Percentiles rank a stretch among this genome's conserved stretches.
Conservation (phyloP, 768 basidiomycete species). For the Amanita rimosa region DNA sequence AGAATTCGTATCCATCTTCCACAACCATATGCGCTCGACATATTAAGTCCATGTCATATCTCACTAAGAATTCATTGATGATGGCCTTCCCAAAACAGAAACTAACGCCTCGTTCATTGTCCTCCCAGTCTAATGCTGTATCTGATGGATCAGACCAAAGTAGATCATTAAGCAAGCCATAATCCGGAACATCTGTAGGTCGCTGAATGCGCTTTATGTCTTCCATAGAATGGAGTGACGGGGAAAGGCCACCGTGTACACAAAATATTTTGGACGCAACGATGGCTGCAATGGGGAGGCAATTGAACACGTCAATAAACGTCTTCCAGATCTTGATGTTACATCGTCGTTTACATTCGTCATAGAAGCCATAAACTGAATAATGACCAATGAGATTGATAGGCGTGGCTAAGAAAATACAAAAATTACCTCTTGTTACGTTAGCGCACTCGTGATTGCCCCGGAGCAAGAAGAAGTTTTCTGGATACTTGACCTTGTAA, state of each 20-base stretch:
- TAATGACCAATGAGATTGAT: slow-evolving; percentile 9
- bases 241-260: slow-evolving; percentile 93
- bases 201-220: slow-evolving; percentile 97
- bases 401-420: slow-evolving; percentile 5
- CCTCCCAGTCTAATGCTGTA: slow-evolving; percentile 97
- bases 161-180: slow-evolving; percentile 92
- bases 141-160: slow-evolving; percentile 98
- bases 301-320: slow-evolving; percentile 99
- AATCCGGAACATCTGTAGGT: slow-evolving; percentile 98
- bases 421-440: slow-evolving; percentile 77
- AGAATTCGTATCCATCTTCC: slow-evolving; percentile 98
- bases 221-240: slow-evolving; percentile 91
- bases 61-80: slow-evolving; percentile 90
- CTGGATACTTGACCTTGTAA: slow-evolving; percentile 99
- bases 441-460: slow-evolving; percentile 99
- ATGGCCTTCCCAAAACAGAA: slow-evolving; percentile 98
- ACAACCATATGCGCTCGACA: slow-evolving; percentile 99
- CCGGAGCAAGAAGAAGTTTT: slow-evolving; percentile 96
- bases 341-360: slow-evolving; percentile 98
- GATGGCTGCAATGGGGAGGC: slow-evolving; percentile 95
- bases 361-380: slow-evolving; percentile 97
- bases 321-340: slow-evolving; percentile 99
- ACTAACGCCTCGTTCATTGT: slow-evolving; percentile 97
- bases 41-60: slow-evolving; percentile 98
- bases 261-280: slow-evolving; percentile 99